Evolutionary conservation across 2,329 filamentous ascomycete genomes (phyloP), one percentile per base, ranked within the genome.

Genomic region (Claviceps citrina): DNA sequence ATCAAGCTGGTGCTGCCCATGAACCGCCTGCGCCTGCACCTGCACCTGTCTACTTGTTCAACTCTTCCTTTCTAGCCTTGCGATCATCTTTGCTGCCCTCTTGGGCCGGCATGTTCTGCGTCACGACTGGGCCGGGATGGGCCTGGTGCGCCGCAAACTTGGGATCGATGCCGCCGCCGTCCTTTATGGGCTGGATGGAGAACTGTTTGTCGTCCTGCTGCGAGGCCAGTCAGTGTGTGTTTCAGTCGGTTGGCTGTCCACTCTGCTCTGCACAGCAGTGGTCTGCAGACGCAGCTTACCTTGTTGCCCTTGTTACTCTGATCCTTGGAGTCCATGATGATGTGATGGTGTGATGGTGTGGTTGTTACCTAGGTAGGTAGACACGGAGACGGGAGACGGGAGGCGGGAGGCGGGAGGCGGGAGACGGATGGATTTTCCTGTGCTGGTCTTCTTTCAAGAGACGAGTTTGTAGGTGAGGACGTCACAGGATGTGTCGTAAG

Each of bases 71-170:
- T 56, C 73, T 77, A 10, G 70, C 75, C 51, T 69, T 64, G 40
- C 79, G 71, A 52, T 84, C 80, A 55, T 81, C 78, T 60, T 79
- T 81, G 43, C 70, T 74, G 13, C 73, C 76, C 61, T 78, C 73
- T 38, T 69, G 54, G 26, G 59, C 59, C 13, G 67, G 66, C 61
- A 76, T 67, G 44, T 68, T 63, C 46, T 73, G 58, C 15, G 70
- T 63, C 20, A 76, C 50, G 22, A 62, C 74, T 13, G 76, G 76
- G 26, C 76, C 76, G 10, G 73, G 75, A 38, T 70, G 62, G 15
- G 73, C 73, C 41, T 67, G 55, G 52, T 70, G 65, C 27, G 70
- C 63, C 40, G 65, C 61, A 51, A 73, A 67, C 55, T 67, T 66
- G 51, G 60, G 52, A 54, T 68, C 59, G 48, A 57, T 50, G 25